phyloP scores from a whole-genome alignment of 257 asterid genomes.

The Solanum pimpinellifolium region DNA sequence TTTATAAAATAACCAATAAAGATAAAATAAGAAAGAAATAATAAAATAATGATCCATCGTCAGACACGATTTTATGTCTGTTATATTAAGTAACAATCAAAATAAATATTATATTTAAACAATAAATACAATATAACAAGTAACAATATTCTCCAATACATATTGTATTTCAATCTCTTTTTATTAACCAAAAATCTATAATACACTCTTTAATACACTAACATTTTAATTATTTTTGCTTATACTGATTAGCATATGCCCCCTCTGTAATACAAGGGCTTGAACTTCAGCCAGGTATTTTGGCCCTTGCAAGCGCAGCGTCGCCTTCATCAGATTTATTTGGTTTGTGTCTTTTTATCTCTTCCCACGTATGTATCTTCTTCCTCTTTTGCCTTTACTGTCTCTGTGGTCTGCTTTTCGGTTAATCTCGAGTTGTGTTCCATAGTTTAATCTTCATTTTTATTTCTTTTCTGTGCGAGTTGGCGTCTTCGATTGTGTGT shows the following conservation, averaged over 20 bases:
- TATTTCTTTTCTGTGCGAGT: background rate
- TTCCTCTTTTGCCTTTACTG: background rate
- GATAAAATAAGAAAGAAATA: too few species aligned
- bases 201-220: too few species aligned
- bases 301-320: background rate
- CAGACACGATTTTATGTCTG: accelerated
- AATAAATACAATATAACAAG: too few species aligned
- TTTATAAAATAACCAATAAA: too few species aligned
- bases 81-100: too few species aligned
- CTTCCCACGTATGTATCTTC: background rate
- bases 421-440: background rate
- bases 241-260: too few species aligned
- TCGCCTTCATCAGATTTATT: background rate
- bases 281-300: background rate
- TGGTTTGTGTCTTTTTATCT: background rate
- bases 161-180: too few species aligned
- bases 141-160: too few species aligned
- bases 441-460: background rate
- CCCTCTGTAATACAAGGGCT: background rate
- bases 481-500: background rate
- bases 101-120: too few species aligned
- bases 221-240: too few species aligned
- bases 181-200: too few species aligned
- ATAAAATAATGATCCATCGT: too few species aligned
- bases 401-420: background rate